phyloP scores from a whole-genome alignment of 768 basidiomycete genomes.

The Boletellus sp. region DNA sequence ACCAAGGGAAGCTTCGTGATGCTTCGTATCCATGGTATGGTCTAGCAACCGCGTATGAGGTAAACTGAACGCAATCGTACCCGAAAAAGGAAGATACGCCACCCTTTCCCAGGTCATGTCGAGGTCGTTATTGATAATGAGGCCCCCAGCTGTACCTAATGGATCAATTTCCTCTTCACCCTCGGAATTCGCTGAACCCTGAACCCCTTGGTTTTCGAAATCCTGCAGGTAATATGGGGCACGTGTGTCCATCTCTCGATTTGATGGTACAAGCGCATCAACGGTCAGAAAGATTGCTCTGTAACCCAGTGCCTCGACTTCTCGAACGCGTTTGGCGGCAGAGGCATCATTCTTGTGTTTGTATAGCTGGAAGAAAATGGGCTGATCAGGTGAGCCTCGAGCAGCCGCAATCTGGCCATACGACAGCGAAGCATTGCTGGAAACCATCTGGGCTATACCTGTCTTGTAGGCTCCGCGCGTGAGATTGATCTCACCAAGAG shows the following conservation, averaged over 20 bases:
- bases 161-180: conserved; percentile 37
- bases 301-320: conserved; percentile 71
- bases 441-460: conserved; percentile 83
- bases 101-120: conserved; percentile 79
- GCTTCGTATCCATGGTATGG: conserved; percentile 73
- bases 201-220: conserved; percentile 40
- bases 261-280: conserved; percentile 80
- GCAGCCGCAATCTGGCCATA: conserved; percentile 58
- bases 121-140: conserved; percentile 62
- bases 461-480: conserved; percentile 62
- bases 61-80: neutral
- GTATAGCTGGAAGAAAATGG: conserved; percentile 83
- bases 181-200: conserved; percentile 21
- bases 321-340: conserved; percentile 66
- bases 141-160: conserved; percentile 64
- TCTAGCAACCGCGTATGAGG: conserved; percentile 36
- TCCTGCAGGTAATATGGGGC: conserved; percentile 57
- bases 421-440: conserved; percentile 71
- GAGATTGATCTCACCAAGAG: conserved; percentile 83
- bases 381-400: conserved; percentile 49
- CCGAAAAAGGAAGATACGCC: conserved; percentile 4
- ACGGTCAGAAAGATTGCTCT: conserved; percentile 91
- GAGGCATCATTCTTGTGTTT: conserved; percentile 66
- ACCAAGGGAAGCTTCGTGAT: conserved; percentile 68
- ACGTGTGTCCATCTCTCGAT: conserved; percentile 72